These are phyloP conservation scores for Fagus sylvatica DNA, from an alignment of 306 rosid genomes.

Conservation along the genomic window DNA sequence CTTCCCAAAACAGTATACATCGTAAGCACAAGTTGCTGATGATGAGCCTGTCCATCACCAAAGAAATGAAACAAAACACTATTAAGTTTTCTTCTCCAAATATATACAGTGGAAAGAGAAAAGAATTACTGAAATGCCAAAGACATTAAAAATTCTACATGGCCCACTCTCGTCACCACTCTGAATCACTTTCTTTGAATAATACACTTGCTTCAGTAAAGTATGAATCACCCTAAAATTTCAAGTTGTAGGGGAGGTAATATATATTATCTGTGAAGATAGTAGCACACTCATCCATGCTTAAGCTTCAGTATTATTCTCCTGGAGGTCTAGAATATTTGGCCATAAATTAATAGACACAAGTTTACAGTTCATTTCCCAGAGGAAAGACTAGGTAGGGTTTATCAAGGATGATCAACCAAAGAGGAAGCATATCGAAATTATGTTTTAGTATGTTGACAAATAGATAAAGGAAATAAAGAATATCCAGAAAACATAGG, in stretches of 20 bases:
- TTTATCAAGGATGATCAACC: not conserved
- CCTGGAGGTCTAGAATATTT: not conserved
- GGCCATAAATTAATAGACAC: not conserved
- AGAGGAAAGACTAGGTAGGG: not conserved
- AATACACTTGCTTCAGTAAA: not conserved
- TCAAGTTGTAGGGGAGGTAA: not conserved
- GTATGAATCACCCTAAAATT: not conserved
- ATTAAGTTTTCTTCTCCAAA: not conserved
- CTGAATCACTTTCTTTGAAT: not conserved
- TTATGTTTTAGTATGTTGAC: not conserved
- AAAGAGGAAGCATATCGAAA: not conserved
- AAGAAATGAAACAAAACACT: slow-evolving; percentile 2
- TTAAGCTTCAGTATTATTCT: not conserved
- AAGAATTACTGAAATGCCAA: not conserved
- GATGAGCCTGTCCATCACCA: slow-evolving; percentile 56
- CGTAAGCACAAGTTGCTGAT: slow-evolving; percentile 59
- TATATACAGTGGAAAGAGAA: not conserved
- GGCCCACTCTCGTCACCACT: not conserved
- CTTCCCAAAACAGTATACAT: slow-evolving; percentile 84
- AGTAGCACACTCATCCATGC: not conserved
- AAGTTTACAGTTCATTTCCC: not conserved
- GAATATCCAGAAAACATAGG: slow-evolving; percentile 10
- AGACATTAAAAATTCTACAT: not conserved
- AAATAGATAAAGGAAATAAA: not conserved
- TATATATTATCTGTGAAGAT: not conserved